phyloP scores from a whole-genome alignment of 768 basidiomycete species.

The Leccinum arenicola region DNA sequence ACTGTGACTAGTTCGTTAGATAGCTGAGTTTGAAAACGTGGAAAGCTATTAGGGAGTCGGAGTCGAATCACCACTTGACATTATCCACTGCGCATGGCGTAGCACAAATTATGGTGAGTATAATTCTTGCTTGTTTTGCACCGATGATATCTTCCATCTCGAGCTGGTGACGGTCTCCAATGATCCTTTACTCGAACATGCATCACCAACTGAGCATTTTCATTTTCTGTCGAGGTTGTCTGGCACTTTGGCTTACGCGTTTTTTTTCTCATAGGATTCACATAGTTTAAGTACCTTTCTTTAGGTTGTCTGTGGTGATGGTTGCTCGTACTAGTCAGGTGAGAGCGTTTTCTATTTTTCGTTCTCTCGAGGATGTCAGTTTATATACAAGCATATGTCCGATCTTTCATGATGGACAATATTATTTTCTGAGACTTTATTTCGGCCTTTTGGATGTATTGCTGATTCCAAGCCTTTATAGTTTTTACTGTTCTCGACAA shows the following conservation, averaged over 20 bases:
- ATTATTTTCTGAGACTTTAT: slow-evolving; percentile 45
- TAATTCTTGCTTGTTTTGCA: slow-evolving; percentile 25
- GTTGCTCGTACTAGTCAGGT: neutral
- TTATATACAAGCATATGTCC: slow-evolving; percentile 75
- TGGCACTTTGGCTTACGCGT: slow-evolving; percentile 6
- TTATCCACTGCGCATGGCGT: neutral
- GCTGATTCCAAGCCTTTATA: slow-evolving; percentile 5
- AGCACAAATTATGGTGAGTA: slow-evolving; percentile 31
- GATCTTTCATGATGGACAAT: slow-evolving; percentile 56
- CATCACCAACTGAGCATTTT: slow-evolving; percentile 53
- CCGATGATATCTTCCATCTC: slow-evolving; percentile 66
- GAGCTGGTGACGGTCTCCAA: slow-evolving; percentile 68
- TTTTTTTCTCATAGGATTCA: neutral
- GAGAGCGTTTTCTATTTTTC: slow-evolving; percentile 5
- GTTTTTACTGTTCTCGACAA: neutral
- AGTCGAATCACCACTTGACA: neutral
- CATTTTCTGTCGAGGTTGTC: slow-evolving; percentile 25
- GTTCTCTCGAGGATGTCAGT: slow-evolving; percentile 45
- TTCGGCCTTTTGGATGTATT: neutral
- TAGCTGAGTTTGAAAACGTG: neutral
- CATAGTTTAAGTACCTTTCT: neutral
- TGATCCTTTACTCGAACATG: slow-evolving; percentile 80
- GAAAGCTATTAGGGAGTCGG: neutral
- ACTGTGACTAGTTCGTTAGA: too few species aligned
- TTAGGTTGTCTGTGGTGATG: neutral